Conservation (phyloP, 2,329 filamentous ascomycete species). For the Colletotrichum costaricense region DNA sequence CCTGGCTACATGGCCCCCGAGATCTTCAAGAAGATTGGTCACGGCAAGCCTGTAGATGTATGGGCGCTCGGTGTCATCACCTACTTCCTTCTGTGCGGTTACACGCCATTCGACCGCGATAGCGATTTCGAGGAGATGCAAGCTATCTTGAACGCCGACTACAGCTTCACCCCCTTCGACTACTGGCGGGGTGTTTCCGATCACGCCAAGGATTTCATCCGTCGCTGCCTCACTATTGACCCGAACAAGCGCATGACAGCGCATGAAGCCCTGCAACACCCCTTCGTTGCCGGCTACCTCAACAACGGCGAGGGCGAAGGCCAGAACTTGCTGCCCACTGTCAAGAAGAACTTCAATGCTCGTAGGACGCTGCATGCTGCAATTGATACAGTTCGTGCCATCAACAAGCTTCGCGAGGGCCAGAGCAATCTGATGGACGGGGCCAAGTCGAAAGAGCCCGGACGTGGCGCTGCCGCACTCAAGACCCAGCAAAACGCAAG, state of each 20-base stretch:
- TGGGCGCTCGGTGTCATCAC: slow-evolving; percentile 99
- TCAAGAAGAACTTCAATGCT: slow-evolving; percentile 82
- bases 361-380: slow-evolving; percentile 75
- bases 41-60: slow-evolving; percentile 97
- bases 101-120: slow-evolving; percentile 97
- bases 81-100: slow-evolving; percentile 97
- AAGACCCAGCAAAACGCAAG: slow-evolving; percentile 42
- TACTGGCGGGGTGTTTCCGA: slow-evolving; percentile 96
- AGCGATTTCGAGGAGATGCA: slow-evolving; percentile 99
- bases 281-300: slow-evolving; percentile 69
- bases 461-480: slow-evolving; percentile 45
- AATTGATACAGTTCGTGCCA: slow-evolving; percentile 77
- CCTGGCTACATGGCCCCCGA: slow-evolving; percentile 99
- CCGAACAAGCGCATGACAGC: slow-evolving; percentile 89
- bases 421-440: slow-evolving; percentile 73
- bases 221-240: slow-evolving; percentile 90
- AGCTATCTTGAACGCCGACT: slow-evolving; percentile 95
- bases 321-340: slow-evolving; percentile 73
- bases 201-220: slow-evolving; percentile 91
- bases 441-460: slow-evolving; percentile 62
- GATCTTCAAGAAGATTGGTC: slow-evolving; percentile 98
- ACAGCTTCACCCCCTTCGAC: slow-evolving; percentile 91
- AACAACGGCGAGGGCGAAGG: slow-evolving; percentile 58
- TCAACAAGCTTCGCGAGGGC: slow-evolving; percentile 76
- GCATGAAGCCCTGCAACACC: slow-evolving; percentile 78